Percentiles rank a stretch among this genome's conserved stretches.
Evolutionary conservation across 495 filamentous ascomycete species (phyloP).

Genomic region (Tuber magnatum): DNA sequence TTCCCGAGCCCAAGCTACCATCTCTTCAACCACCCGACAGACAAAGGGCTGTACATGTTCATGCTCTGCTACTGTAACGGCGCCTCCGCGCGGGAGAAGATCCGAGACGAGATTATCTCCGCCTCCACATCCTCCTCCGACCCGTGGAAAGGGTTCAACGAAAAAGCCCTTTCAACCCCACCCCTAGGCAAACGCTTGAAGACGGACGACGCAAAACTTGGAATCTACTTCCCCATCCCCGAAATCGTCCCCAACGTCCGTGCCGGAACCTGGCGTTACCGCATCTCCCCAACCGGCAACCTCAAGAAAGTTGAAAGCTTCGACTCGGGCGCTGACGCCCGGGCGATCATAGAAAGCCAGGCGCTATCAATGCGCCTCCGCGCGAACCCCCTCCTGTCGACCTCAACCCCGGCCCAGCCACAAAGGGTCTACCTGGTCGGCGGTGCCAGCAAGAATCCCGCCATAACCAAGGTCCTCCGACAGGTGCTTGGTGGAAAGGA

Average conservation of each 20-base stretch:
- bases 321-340: conserved; percentile 53
- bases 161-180: conserved; percentile 54
- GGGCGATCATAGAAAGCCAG: conserved; percentile 88
- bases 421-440: conserved; percentile 88
- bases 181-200: conserved; percentile 55
- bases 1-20: conserved; percentile 79
- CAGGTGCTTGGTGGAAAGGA: conserved; percentile 82
- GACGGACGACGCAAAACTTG: conserved; percentile 64
- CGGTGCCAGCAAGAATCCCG: conserved; percentile 77
- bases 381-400: conserved; percentile 62
- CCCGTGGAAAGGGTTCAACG: conserved; percentile 73
- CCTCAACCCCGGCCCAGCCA: conserved; percentile 59
- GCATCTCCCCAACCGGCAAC: conserved; percentile 42
- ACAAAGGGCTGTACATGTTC: conserved; percentile 81
- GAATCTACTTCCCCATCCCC: conserved; percentile 85
- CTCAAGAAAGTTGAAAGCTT: conserved; percentile 45
- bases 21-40: conserved; percentile 85
- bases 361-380: conserved; percentile 82
- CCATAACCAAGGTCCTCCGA: conserved; percentile 72
- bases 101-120: conserved; percentile 62
- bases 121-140: conserved; percentile 42
- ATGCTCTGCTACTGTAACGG: conserved; percentile 99
- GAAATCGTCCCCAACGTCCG: conserved; percentile 90
- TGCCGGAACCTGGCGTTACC: conserved; percentile 75
- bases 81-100: conserved; percentile 78